Base-by-base conservation (phyloP, 768 basidiomycete genomes). In the Mycena pura region DNA sequence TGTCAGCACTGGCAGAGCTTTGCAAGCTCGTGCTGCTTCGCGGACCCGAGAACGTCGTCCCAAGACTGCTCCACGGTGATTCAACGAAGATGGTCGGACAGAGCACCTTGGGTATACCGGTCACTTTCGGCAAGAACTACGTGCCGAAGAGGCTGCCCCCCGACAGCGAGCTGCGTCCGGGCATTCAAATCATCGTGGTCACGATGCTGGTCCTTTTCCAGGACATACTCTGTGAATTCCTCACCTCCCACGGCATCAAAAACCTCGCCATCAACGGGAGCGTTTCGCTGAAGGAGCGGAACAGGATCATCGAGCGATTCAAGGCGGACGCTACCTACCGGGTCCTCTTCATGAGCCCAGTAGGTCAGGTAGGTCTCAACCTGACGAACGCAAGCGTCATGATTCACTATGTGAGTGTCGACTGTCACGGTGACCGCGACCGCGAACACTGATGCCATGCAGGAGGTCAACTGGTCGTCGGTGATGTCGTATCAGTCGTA, bases 361-460 rank as follows among this genome's bases (percentile, higher is more conserved):
- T 59, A 3, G 57, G 57, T 6, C 19, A 11, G 36, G n/a, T 17
- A 22, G 57, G 57, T 21, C 39, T 59, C 6, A 59, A 59, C 24
- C 49, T 59, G 14, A 59, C 57, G 32, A 22, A 24, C 47, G 57
- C 57, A 11, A 25, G 25, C 8, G 32, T 34, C 5, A 22, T 59
- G 32, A 21, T 59, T 7, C 36, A 51, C 15, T 43, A n/a, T 17
- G 57, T 59, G 48, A 41, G 39, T 29, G 25, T 15, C 28, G 24
- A 6, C n/a, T 29, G 14, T n/a, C 44, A n/a, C n/a, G n/a, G n/a
- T n/a, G n/a, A n/a, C n/a, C n/a, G n/a, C n/a, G n/a, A n/a, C n/a
- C n/a, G n/a, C n/a, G n/a, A n/a, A n/a, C n/a, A n/a, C n/a, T n/a
- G n/a, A n/a, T n/a, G 25, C 17, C 44, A 13, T 28, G 24, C 25